Base-by-base conservation (phyloP, 1,139 yeast genomes). In the Entelexis sorbosivorans region DNA sequence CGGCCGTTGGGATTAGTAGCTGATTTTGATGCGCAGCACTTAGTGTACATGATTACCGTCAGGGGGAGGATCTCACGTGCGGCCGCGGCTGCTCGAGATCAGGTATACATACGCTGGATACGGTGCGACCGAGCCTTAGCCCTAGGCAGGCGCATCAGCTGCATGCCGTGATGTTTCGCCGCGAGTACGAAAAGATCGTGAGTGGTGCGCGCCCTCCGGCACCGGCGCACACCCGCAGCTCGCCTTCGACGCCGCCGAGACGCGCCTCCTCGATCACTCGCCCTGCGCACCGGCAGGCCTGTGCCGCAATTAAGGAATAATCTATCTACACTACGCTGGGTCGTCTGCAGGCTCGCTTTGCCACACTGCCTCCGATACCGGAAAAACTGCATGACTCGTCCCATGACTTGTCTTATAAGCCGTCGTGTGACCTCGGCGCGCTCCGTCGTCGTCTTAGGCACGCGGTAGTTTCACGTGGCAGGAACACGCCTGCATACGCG, bases 81-180 rank as follows among this genome's bases (percentile, higher is more conserved):
- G 9, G 17, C 5, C 34, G 17, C 34, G 34, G 13, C 17, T 11
- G 28, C 2, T 5, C 28, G 40, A 20, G 40, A 36, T 22, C 40
- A 36, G 28, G 40, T 20, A 36, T 20, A 11, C 19, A 13, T 36
- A 36, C 28, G 28, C 40, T 22, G 40, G 20, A 40, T 40, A 40
- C 44, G 44, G 44, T 28, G 34, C 34, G 44, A 40, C 34, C 44
- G 44, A 40, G 44, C 44, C 16, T 5, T 39, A 39, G 43, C 20
- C 32, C 17, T 13, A 14, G 17, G 5, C 16, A 22, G 6, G 24
- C 24, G 24, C 24, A 4, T 22, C n/a, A n/a, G n/a, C 24, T 39
- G 33, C 32, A 39, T 20, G 11, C 22, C 36, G 36, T 34, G 36
- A 17, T 22, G 36, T 20, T 19, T 22, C 20, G 16, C 17, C 29